These are phyloP conservation scores for Argentina anserina DNA, from an alignment of 306 rosid species.

Conservation along the genomic window DNA sequence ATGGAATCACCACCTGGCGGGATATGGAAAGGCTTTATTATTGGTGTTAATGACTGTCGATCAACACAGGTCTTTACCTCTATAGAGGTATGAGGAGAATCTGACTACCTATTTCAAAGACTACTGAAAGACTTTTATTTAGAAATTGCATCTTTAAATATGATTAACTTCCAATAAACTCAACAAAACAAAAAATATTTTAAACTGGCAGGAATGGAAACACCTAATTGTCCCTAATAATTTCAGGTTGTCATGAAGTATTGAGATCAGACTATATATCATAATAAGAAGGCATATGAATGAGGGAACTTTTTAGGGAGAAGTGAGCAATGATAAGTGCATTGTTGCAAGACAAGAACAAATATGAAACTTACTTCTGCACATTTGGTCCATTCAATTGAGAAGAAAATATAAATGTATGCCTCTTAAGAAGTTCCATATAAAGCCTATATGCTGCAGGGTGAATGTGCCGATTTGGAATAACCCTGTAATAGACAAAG, in stretches of 20 bases:
- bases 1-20: neutral
- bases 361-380: slow-evolving; percentile 53
- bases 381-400: slow-evolving; percentile 46
- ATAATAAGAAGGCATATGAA: neutral
- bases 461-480: slow-evolving; percentile 56
- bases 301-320: neutral
- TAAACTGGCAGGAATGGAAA: neutral
- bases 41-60: neutral
- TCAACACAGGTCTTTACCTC: neutral
- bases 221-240: neutral
- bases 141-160: neutral
- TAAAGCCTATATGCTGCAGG: slow-evolving; percentile 76
- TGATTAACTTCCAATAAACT: neutral
- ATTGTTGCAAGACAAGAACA: slow-evolving; percentile 4
- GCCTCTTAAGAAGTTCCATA: slow-evolving; percentile 68
- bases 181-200: neutral
- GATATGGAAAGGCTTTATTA: neutral
- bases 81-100: neutral
- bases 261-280: neutral
- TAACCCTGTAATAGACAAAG: slow-evolving; percentile 45
- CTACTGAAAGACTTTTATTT: neutral
- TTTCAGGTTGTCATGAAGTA: neutral
- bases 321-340: neutral
- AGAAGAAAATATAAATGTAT: slow-evolving; percentile 37
- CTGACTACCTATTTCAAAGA: neutral